Evolutionary conservation across 2,329 filamentous ascomycete genomes (phyloP).

Genomic region (Xylaria arbuscula): DNA sequence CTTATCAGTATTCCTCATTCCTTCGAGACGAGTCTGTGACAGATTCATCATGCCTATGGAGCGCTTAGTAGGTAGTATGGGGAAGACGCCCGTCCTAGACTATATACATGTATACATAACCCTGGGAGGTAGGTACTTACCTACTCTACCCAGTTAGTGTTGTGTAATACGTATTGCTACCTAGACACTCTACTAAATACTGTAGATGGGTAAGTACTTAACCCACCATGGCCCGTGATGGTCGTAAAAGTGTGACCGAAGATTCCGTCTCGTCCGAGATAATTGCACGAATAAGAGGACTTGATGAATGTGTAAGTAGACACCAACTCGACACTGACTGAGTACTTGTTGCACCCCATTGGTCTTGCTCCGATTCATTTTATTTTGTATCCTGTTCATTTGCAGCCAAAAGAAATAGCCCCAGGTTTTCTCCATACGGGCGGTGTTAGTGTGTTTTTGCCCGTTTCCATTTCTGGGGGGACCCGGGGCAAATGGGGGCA

Average conservation of each 20-base stretch:
- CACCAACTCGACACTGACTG: background rate
- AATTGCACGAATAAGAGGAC: constrained; percentile 26
- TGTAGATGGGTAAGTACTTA: too few species aligned
- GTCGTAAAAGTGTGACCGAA: constrained; percentile 16
- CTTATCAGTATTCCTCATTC: constrained; percentile 32
- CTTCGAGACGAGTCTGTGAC: background rate
- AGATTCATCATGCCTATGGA: constrained; percentile 4
- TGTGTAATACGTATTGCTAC: too few species aligned
- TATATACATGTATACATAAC: background rate
- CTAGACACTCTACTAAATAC: background rate
- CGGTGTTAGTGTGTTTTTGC: constrained; percentile 17
- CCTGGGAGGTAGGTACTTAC: background rate
- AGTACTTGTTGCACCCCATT: constrained; percentile 17
- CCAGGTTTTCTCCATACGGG: constrained; percentile 35
- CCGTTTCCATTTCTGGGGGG: constrained; percentile 31
- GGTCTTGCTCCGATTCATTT: constrained; percentile 17
- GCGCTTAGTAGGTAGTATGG: constrained; percentile 14
- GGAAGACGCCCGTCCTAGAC: background rate
- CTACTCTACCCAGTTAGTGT: background rate
- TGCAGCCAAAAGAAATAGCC: constrained; percentile 28
- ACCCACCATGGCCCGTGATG: background rate
- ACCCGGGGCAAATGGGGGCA: constrained; percentile 32
- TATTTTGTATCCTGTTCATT: constrained; percentile 12
- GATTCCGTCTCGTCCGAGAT: constrained; percentile 26
- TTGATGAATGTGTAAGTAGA: background rate